Evolutionary conservation across 2,329 filamentous ascomycete species (phyloP).

Genomic region (Scedosporium minutisporum): DNA sequence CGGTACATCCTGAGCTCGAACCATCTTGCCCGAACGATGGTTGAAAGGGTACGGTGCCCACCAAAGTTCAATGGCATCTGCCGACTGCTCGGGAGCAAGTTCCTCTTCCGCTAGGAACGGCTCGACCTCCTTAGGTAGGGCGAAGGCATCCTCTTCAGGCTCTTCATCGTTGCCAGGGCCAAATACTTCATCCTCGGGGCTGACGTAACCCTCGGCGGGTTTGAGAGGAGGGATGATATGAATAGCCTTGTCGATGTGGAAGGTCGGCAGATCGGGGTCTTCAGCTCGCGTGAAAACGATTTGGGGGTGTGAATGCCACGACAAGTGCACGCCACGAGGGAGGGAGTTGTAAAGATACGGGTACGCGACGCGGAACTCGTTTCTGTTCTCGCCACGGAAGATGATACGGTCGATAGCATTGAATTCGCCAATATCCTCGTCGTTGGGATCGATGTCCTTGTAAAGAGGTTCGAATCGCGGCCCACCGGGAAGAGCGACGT

Average conservation of each 20-base stretch:
- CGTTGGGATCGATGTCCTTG: conserved; percentile 97
- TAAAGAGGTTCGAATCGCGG: conserved; percentile 94
- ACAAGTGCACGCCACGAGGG: conserved; percentile 83
- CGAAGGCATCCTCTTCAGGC: conserved; percentile 72
- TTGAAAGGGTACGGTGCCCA: conserved; percentile 98
- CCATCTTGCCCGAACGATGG: conserved; percentile 87
- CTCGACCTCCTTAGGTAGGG: conserved; percentile 68
- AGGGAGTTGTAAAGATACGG: conserved; percentile 95
- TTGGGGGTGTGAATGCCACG: conserved; percentile 91
- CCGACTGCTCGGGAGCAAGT: conserved; percentile 78
- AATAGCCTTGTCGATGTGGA: conserved; percentile 96
- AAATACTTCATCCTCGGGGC: conserved; percentile 90
- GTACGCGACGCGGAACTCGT: conserved; percentile 89
- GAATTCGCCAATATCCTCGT: conserved; percentile 98
- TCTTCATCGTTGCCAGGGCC: conserved; percentile 66
- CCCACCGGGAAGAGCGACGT: conserved; percentile 94
- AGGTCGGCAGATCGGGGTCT: conserved; percentile 81
- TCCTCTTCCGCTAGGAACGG: conserved; percentile 88
- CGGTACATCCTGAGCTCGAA: conserved; percentile 91
- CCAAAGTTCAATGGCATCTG: conserved; percentile 88
- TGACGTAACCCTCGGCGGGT: conserved; percentile 84
- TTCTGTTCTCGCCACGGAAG: conserved; percentile 88
- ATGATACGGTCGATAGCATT: conserved; percentile 99
- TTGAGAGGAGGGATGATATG: conserved; percentile 96
- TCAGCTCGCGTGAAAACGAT: conserved; percentile 83